A percentile compares a stretch with the other conserved stretches of the same genome.
phyloP scores from a whole-genome alignment of 495 filamentous ascomycete species.

The Aspergillus hancockii region DNA sequence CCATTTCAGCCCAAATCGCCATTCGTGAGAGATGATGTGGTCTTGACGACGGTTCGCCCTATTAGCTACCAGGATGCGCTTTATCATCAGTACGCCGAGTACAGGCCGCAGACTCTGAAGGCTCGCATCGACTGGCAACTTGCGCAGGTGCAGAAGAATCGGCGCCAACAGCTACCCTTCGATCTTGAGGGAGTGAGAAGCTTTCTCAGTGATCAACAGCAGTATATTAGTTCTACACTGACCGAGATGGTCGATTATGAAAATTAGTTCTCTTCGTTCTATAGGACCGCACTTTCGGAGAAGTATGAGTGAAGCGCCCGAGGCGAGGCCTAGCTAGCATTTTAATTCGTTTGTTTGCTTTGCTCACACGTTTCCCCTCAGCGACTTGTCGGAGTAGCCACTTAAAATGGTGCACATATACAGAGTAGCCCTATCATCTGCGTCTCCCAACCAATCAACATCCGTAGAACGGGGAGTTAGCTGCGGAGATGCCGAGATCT shows the following conservation, averaged over 20 bases:
- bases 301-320: neutral
- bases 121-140: conserved; percentile 41
- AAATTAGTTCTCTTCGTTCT: neutral
- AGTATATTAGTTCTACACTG: neutral
- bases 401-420: no score
- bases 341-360: neutral
- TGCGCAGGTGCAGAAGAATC: neutral
- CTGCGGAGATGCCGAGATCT: no score
- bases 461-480: no score
- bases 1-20: conserved; percentile 64
- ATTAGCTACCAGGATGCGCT: conserved; percentile 64
- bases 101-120: conserved; percentile 67
- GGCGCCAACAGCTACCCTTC: neutral
- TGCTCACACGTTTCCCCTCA: no score
- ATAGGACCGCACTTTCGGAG: neutral
- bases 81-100: conserved; percentile 68
- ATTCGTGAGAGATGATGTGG: conserved; percentile 58
- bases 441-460: no score
- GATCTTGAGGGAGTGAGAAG: neutral
- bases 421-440: no score
- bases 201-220: neutral
- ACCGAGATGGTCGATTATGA: neutral
- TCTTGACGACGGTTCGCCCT: conserved; percentile 62
- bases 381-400: no score
- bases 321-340: neutral